Evolutionary conservation across 2,329 filamentous ascomycete species (phyloP).

Genomic region (Paecilomyces variotii): DNA sequence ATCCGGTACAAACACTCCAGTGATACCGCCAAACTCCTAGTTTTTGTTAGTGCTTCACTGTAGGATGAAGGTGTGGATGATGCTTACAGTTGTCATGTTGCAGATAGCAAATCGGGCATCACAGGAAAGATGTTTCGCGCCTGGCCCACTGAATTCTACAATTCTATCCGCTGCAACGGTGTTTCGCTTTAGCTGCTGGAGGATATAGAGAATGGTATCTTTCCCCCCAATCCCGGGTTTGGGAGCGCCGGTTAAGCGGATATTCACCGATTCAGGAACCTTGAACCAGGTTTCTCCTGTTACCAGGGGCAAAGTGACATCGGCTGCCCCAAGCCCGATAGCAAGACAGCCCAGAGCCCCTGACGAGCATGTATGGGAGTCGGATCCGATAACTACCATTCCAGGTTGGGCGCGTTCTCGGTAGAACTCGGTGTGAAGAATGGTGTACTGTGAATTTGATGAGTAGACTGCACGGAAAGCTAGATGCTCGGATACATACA

Average conservation of each 20-base stretch:
- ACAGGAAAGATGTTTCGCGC: constrained; percentile 29
- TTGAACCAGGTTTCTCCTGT: constrained; percentile 43
- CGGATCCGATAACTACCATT: constrained; percentile 36
- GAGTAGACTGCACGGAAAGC: constrained; percentile 2
- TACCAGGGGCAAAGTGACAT: constrained; percentile 38
- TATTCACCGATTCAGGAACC: constrained; percentile 36
- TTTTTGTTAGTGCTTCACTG: too few relatives aligned
- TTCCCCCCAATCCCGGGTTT: constrained; percentile 36
- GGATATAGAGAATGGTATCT: constrained; percentile 39
- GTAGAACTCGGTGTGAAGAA: constrained; percentile 43
- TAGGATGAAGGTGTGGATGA: neutral
- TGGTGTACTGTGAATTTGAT: constrained; percentile 21
- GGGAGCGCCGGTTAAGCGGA: constrained; percentile 32
- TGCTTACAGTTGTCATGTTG: constrained; percentile 36
- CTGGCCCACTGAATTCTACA: constrained; percentile 40
- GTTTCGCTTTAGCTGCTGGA: constrained; percentile 38
- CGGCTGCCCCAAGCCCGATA: constrained; percentile 40
- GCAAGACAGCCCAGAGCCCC: constrained; percentile 35
- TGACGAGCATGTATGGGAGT: constrained; percentile 42
- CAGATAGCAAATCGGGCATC: constrained; percentile 42
- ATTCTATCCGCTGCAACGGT: constrained; percentile 38
- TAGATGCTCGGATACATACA: constrained; percentile 6
- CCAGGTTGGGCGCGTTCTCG: constrained; percentile 39
- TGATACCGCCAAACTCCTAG: constrained; percentile 38
- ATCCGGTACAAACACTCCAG: constrained; percentile 37